Evolutionary conservation across 371 early-diverging fungal genomes (phyloP), one percentile per base, ranked within the genome.

Genomic region (Umbelopsis sp.): DNA sequence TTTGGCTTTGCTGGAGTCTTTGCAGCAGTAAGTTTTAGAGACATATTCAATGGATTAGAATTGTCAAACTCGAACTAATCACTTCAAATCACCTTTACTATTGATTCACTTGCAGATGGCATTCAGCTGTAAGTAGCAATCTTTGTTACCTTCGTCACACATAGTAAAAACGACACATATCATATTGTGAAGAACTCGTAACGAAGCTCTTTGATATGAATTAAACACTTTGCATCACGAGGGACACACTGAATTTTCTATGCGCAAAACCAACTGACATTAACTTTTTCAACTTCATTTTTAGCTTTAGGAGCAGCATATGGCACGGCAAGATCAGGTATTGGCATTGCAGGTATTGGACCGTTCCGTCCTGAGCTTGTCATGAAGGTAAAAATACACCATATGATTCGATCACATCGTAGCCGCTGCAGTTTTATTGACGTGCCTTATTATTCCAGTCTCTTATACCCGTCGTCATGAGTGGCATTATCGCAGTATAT

Each of bases 401-500:
- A 18, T 53, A 2, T 44, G 37, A 11, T 14, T 50, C 24, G 44
- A 10, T 48, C 3, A 20, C 16, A 46, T 48, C n/a, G 12, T 65
- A 16, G 18, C 8, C 16, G 16, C 12, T 57, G 6, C 18, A 25
- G 35, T 41, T 41, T 4, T 41, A 41, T 12, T 41, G 32, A 35
- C 32, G 25, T 37, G 25, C 6, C 41, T 41, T 4, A 29, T 5
- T 12, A 7, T 57, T 7, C n/a, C n/a, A 57, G 57, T 57, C 57
- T 35, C 57, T 57, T 57, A 57, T 57, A 57, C 57, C 57, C 57
- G 94, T 96, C 63, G 89, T 96, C 70, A 96, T 96, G 96, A 94
- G 94, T 75, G 96, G 96, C 93, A 95, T 96, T 80, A 91, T 96
- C 74, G 96, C 89, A 70, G 92, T 96, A 69, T 96, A 96, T 79